Evolutionary conservation across 805 yeast species (phyloP).

Genomic region (Kuraishia molischiana): DNA sequence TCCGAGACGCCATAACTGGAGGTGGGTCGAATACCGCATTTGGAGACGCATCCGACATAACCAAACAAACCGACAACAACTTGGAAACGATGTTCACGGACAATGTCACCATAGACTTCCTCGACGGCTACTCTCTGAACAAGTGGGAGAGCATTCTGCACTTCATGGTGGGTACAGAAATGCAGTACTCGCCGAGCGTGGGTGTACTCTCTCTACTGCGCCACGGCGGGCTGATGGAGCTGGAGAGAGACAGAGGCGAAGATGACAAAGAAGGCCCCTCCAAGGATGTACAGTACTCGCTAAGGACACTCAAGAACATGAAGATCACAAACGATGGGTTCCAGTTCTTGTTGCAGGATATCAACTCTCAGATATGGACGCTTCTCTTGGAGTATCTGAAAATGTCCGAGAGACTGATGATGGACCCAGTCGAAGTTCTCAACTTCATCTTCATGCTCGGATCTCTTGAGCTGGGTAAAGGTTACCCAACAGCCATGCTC

Average conservation of each 20-base stretch:
- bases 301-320: slow-evolving; percentile 24
- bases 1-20: slow-evolving; percentile 81
- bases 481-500: slow-evolving; percentile 61
- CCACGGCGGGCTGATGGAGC: slow-evolving; percentile 85
- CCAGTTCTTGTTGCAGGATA: slow-evolving; percentile 87
- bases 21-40: slow-evolving; percentile 45
- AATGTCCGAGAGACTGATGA: slow-evolving; percentile 71
- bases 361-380: slow-evolving; percentile 93
- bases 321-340: slow-evolving; percentile 86
- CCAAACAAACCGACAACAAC: background rate
- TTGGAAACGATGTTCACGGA: slow-evolving; percentile 31
- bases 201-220: slow-evolving; percentile 70
- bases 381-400: slow-evolving; percentile 77
- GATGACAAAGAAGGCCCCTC: slow-evolving; percentile 2
- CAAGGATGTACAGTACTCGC: background rate
- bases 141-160: slow-evolving; percentile 95
- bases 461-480: slow-evolving; percentile 82
- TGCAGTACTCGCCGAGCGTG: slow-evolving; percentile 59
- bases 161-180: slow-evolving; percentile 93
- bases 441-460: slow-evolving; percentile 92
- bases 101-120: slow-evolving; percentile 49
- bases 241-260: slow-evolving; percentile 16
- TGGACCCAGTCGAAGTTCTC: slow-evolving; percentile 94
- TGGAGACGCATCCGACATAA: slow-evolving; percentile 42
- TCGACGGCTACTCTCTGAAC: slow-evolving; percentile 71